These are phyloP conservation scores for Lactarius vividus DNA, from an alignment of 768 basidiomycete species.

Conservation along the genomic window DNA sequence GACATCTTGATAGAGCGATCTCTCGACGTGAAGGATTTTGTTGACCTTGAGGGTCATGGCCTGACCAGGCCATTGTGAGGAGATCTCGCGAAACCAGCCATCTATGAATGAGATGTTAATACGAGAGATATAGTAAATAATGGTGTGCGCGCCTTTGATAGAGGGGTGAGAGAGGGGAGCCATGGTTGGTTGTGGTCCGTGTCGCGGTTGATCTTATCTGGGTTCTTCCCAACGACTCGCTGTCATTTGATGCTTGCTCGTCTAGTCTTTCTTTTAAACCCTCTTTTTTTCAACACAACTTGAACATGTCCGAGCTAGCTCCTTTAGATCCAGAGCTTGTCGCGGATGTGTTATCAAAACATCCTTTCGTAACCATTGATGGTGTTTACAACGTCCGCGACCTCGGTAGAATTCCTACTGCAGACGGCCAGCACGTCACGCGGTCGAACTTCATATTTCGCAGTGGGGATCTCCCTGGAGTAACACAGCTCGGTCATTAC, in stretches of 20 bases:
- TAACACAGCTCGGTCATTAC: constrained; percentile 60
- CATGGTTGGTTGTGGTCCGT: constrained; percentile 28
- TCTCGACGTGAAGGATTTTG: constrained; percentile 91
- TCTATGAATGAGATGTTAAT: constrained; percentile 41
- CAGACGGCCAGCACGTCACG: constrained; percentile 46
- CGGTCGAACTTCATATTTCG: constrained; percentile 60
- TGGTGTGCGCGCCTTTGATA: constrained; percentile 34
- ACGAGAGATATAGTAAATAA: not conserved
- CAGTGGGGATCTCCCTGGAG: constrained; percentile 67
- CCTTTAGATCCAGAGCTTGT: constrained; percentile 68
- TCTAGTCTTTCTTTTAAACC: not conserved
- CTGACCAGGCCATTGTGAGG: constrained; percentile 95
- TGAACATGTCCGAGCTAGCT: constrained; percentile 42
- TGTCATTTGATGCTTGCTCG: not conserved
- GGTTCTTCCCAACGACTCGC: not conserved
- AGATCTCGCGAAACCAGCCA: constrained; percentile 96
- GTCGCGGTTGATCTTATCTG: constrained; percentile 8
- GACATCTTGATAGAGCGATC: constrained; percentile 93
- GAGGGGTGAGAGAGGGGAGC: constrained; percentile 40
- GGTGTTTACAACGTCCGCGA: constrained; percentile 78
- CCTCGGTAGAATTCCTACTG: constrained; percentile 60
- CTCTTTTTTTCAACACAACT: not conserved
- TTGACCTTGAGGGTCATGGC: constrained; percentile 97
- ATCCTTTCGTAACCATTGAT: constrained; percentile 67
- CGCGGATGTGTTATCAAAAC: constrained; percentile 57